Evolutionary conservation across 2,329 filamentous ascomycete genomes (phyloP), one percentile per base, ranked within the genome.

Genomic region (Ophiosphaerella korrae): DNA sequence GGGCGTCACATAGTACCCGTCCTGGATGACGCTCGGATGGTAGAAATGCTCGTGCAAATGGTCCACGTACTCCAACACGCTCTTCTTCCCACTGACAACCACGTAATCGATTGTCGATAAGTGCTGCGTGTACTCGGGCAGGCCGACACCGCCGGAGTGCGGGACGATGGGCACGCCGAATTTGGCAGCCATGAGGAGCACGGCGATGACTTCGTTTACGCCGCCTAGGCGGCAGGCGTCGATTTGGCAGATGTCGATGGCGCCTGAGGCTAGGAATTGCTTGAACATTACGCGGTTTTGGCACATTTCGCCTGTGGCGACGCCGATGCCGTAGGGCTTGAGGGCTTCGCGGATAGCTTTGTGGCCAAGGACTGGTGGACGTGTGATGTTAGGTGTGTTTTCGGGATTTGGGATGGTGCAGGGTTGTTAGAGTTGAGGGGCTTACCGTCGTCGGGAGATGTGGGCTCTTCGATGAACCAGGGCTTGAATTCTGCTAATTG

Each of bases 401-500:
- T 16, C 3, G 8, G n/a, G 14, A 9, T 38, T 33, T 41, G 24
- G 31, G 12, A 37, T 16, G 16, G 13, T 14, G 8, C 33, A 21
- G 11, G 16, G 29, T 18, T 18, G 38, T 5, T 14, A 13, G 18
- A 8, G 34, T 14, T 7, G 14, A 11, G 9, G 24, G 43, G 58
- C 67, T 5, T 64, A 71, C 70, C 68, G 72, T 96, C 92, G 68
- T 96, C 92, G 11, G 92, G 92, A 18, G 87, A 90, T 12, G 92
- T 96, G 2, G 92, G 92, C 81, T 96, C 92, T 78, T 96, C 92
- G 70, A 96, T 96, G 78, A 96, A 96, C 89, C 90, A 94, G 7
- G 89, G 89, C 80, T 89, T 88, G 79, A 92, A 96, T 64, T 92
- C 86, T 49, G 84, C 84, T 40, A 96, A 85, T 68, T 90, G 75